These are phyloP conservation scores for Suhomyces atakaporum DNA, from an alignment of 1,139 yeast species.

Conservation along the genomic window DNA sequence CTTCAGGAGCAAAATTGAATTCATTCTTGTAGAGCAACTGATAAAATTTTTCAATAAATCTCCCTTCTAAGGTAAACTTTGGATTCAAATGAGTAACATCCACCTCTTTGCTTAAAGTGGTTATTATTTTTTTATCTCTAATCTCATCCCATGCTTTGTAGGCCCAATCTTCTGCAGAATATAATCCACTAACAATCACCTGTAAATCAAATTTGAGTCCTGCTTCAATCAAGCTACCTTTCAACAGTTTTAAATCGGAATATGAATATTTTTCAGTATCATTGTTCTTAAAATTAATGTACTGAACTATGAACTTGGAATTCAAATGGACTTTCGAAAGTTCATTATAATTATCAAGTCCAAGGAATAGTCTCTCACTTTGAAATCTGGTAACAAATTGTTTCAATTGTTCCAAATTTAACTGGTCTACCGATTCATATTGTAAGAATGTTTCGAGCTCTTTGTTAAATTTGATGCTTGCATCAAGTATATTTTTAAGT, in stretches of 20 bases:
- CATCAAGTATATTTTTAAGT: slow-evolving; percentile 27
- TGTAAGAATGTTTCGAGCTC: slow-evolving; percentile 30
- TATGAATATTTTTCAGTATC: slow-evolving; percentile 15
- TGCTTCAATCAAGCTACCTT: slow-evolving; percentile 26
- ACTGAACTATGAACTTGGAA: slow-evolving; percentile 24
- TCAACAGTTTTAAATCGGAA: slow-evolving; percentile 29
- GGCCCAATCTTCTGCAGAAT: slow-evolving; percentile 47
- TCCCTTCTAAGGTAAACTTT: slow-evolving; percentile 22
- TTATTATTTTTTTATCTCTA: slow-evolving; percentile 28
- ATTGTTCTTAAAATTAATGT: slow-evolving; percentile 17
- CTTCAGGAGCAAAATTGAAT: slow-evolving; percentile 44
- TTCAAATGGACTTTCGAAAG: slow-evolving; percentile 32
- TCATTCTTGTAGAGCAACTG: slow-evolving; percentile 34
- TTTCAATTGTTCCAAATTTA: slow-evolving; percentile 28
- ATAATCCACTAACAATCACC: slow-evolving; percentile 24
- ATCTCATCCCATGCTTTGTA: slow-evolving; percentile 30
- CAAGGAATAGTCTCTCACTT: slow-evolving; percentile 30
- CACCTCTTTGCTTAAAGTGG: slow-evolving; percentile 25
- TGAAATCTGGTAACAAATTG: slow-evolving; percentile 27
- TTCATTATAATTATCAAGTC: slow-evolving; percentile 27
- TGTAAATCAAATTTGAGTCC: slow-evolving; percentile 27
- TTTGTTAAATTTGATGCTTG: slow-evolving; percentile 33
- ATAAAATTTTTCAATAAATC: slow-evolving; percentile 30
- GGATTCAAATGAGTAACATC: slow-evolving; percentile 21
- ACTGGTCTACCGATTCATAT: slow-evolving; percentile 25